A percentile compares a stretch with the other conserved stretches of the same genome.
phyloP scores from a whole-genome alignment of 768 basidiomycete species.

The Podaxis sp. region DNA sequence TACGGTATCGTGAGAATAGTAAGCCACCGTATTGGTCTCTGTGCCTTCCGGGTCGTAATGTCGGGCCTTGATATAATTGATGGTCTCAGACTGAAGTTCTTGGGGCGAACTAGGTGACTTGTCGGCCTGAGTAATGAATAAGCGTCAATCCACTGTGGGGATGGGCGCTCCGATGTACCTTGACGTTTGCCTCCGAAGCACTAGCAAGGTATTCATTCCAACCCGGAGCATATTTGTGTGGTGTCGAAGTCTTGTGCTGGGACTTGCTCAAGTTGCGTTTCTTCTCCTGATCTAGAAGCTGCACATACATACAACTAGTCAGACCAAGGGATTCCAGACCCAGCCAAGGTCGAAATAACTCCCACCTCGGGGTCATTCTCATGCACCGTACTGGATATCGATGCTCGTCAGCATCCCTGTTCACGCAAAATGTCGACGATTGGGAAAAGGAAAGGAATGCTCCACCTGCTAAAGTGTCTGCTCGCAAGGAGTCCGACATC shows the following conservation, averaged over 20 bases:
- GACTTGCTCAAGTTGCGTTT: slow-evolving; percentile 38
- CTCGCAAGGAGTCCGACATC: not conserved
- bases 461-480: slow-evolving; percentile 8
- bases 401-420: slow-evolving; percentile 4
- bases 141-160: not conserved
- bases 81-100: slow-evolving; percentile 37
- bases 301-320: not conserved
- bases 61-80: slow-evolving; percentile 36
- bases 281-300: slow-evolving; percentile 53
- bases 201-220: slow-evolving; percentile 70
- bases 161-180: slow-evolving; percentile 31
- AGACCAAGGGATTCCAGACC: not conserved
- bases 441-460: not conserved
- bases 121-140: slow-evolving; percentile 33
- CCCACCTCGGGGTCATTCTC: slow-evolving; percentile 53
- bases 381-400: slow-evolving; percentile 45
- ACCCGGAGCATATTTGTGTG: slow-evolving; percentile 54
- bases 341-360: not conserved
- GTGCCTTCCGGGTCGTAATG: slow-evolving; percentile 32
- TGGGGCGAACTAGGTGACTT: slow-evolving; percentile 21
- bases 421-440: not conserved
- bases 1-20: slow-evolving; percentile 39
- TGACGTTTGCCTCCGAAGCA: slow-evolving; percentile 60
- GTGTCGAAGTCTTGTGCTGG: slow-evolving; percentile 44
- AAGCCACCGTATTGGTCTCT: slow-evolving; percentile 29